Evolutionary conservation across 495 filamentous ascomycete genomes (phyloP).

Genomic region (Pseudotulostoma volvatum): DNA sequence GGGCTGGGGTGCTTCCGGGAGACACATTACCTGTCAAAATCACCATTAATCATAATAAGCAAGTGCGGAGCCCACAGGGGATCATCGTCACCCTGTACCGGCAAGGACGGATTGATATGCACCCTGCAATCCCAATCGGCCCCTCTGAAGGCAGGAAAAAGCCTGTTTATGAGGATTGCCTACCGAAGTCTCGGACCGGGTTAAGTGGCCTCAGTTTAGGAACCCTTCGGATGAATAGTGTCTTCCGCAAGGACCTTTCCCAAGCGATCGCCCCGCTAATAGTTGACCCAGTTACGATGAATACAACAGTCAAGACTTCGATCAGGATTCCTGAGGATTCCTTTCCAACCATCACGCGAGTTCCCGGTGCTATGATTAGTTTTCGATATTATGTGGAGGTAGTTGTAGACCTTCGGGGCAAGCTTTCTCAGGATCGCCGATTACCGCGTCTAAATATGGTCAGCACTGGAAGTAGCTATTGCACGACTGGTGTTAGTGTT

Average conservation of each 20-base stretch:
- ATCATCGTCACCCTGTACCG: conserved; percentile 88
- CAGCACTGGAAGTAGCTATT: conserved; percentile 27
- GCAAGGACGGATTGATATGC: conserved; percentile 78
- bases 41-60: conserved; percentile 68
- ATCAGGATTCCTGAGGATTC: conserved; percentile 77
- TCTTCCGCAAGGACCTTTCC: conserved; percentile 84
- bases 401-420: conserved; percentile 79
- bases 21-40: conserved; percentile 69
- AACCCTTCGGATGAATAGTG: conserved; percentile 62
- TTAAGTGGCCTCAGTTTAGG: conserved; percentile 69
- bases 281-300: conserved; percentile 64
- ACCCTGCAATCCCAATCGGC: conserved; percentile 51
- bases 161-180: conserved; percentile 63
- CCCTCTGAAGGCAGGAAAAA: conserved; percentile 44
- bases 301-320: conserved; percentile 57
- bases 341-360: conserved; percentile 80
- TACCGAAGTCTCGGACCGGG: conserved; percentile 54
- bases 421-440: conserved; percentile 49
- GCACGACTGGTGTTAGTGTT: conserved; percentile 30
- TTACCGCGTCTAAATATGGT: conserved; percentile 41
- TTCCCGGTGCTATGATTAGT: conserved; percentile 80
- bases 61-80: conserved; percentile 75
- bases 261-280: conserved; percentile 78
- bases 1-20: conserved; percentile 72
- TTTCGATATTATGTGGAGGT: conserved; percentile 91